These are phyloP conservation scores for Galerina sulciceps DNA, from an alignment of 768 basidiomycete genomes.

Conservation along the genomic window DNA sequence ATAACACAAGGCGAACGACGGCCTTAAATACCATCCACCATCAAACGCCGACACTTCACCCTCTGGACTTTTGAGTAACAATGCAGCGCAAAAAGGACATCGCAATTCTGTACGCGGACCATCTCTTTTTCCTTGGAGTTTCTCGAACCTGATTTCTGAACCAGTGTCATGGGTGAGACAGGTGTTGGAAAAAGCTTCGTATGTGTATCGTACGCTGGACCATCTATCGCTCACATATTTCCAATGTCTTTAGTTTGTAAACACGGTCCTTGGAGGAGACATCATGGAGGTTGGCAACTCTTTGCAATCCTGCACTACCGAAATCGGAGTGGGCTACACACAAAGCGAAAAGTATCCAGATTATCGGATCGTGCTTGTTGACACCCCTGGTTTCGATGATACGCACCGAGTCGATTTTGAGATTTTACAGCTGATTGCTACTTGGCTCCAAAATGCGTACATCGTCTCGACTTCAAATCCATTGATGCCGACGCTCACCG, in stretches of 20 bases:
- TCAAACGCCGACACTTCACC: no score
- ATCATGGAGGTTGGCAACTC: not conserved
- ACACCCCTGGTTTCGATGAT: conserved; percentile 34
- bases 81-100: not conserved
- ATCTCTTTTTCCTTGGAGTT: not conserved
- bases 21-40: no score
- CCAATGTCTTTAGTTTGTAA: not conserved
- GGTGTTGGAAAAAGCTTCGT: conserved; percentile 13
- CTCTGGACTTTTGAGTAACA: no score
- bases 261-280: not conserved
- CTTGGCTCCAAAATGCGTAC: conserved; percentile 9
- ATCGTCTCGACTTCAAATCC: not conserved
- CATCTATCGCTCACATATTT: no score
- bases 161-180: conserved; percentile 9
- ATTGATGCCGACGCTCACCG: not conserved
- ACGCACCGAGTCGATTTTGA: conserved; percentile 21
- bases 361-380: conserved; percentile 24
- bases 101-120: not conserved
- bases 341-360: not conserved
- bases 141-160: not conserved
- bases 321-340: not conserved
- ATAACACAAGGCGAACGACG: no score
- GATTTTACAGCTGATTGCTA: conserved; percentile 25
- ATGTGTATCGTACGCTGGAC: no score
- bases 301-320: not conserved